Base-by-base conservation (phyloP, 257 asterid genomes). In the Agastache rugosa region DNA sequence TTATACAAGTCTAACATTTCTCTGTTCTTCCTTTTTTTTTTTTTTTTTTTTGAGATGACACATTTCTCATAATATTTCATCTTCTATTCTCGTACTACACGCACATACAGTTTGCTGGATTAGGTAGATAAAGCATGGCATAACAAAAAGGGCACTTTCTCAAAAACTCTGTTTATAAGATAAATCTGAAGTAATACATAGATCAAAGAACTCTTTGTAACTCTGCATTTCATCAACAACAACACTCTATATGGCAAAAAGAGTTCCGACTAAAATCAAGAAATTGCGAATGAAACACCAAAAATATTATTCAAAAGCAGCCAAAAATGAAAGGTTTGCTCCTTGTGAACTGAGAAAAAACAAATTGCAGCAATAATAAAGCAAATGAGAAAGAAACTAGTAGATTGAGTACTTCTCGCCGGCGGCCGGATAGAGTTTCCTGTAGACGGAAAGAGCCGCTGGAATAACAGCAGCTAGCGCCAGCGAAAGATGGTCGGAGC, bases 401-500 rank as follows among this genome's bases (percentile, higher is more conserved):
- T 90, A 94, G 81, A 90, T 74, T 2, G 91, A 80, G 55, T 80
- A 89, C 85, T 82, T 89, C 16, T 94, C 97, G 10, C 62, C 78
- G 3, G 78, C 88, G 53, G 64, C 80, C 11, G 97, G 93, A 78
- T 76, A 78, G 71, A 95, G 83, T 50, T 95, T 95, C 89, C 72
- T 81, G 90, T 95, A 95, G 68, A 89, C 56, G 17, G 93, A 85
- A 80, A 92, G 76, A 10, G 81, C 92, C 8, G 89, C 67, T 4
- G 99, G 99, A 62, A 95, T 65, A 55, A 92, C 64, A 4, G 93
- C 98, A 3, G 96, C 76, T 6, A 95, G 93, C 3, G 99, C 99
- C 51, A 95, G 88, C 8, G 98, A 85, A 7, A 92, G 89, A 76
- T 95, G 95, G 51, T 95, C 99, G 1, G 99, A 92, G 76, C 97